A percentile compares a stretch with the other conserved stretches of the same genome.
These are phyloP conservation scores for Metschnikowia cubensis DNA, from an alignment of 805 yeast genomes.

Conservation along the genomic window DNA sequence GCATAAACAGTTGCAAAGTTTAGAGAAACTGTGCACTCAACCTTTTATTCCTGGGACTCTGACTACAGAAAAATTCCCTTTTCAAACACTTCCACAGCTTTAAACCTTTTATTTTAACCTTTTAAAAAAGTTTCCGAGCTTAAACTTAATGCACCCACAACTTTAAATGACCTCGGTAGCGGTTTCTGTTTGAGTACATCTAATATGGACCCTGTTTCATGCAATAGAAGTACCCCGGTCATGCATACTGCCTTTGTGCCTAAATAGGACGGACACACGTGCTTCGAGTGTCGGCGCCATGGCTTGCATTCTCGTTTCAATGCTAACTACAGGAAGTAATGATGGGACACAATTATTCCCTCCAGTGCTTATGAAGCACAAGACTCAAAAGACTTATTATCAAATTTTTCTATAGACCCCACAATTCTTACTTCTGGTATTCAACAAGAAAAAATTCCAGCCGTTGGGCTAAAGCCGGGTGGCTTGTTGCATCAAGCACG, in stretches of 20 bases:
- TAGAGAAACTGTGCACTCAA: not conserved
- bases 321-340: not conserved
- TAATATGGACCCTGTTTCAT: not conserved
- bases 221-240: conserved; percentile 1
- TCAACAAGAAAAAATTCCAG: not conserved
- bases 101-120: not conserved
- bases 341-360: not conserved
- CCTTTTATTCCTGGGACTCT: not conserved
- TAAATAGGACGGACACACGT: not conserved
- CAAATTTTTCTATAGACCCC: not conserved
- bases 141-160: not conserved
- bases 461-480: not conserved
- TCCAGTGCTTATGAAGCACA: not conserved
- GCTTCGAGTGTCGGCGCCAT: not conserved
- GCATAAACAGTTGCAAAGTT: not conserved
- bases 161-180: not conserved
- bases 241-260: not conserved
- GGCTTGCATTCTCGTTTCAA: not conserved
- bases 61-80: not conserved
- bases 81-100: not conserved
- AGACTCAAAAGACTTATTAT: not conserved
- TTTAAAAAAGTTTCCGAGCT: not conserved
- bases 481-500: conserved; percentile 1
- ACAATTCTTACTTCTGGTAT: not conserved
- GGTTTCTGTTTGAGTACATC: not conserved